Evolutionary conservation across 495 filamentous ascomycete species (phyloP), one percentile per base, ranked within the genome.

Genomic region (Penicillium arizonense): DNA sequence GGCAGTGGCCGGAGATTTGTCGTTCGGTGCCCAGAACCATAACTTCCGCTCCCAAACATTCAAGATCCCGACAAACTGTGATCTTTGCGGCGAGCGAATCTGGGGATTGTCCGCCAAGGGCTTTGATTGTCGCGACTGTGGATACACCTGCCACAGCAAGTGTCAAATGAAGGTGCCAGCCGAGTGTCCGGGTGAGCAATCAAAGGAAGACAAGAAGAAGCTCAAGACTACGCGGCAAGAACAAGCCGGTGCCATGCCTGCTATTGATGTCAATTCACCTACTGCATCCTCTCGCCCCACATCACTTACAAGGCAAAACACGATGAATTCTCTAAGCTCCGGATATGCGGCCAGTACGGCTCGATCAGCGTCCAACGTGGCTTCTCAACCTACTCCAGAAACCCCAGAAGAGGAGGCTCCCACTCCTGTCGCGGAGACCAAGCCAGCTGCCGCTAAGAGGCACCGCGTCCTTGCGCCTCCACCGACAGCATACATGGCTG

Each of bases 131-230:
- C 82, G 86, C 53, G 91, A 96, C 65, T 99, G 94, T 61, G 95
- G 94, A 6, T 99, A 96, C 70, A 96, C 91, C 2, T 99, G 94
- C 61, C 94, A 99, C 73, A 93, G 84, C 76, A 97, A 99, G 72
- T 99, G 94, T 68, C 89, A 99, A 72, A 89, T 99, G 86, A 99
- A 97, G 66, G 95, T 97, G 1, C 91, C 94, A 0, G 90, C 94
- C 4, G 88, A 93, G 59, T 99, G 94, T 61, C 94, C 94, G 0
- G 94, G 94, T 34, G 94, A 97, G 68, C 85, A 89, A 63, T 83
- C 79, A 33, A 97, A 97, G 70, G 95, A 97, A 48, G 91, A 95
- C 50, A 89, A 86, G 76, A 97, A 96, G 77, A 93, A 89, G 59
- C 74, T 94, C 44, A 97, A 97, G 68, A 80, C 73, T 21, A 85